These are phyloP conservation scores for Monilinia laxa DNA, from an alignment of 2,329 filamentous ascomycete genomes.

Conservation along the genomic window DNA sequence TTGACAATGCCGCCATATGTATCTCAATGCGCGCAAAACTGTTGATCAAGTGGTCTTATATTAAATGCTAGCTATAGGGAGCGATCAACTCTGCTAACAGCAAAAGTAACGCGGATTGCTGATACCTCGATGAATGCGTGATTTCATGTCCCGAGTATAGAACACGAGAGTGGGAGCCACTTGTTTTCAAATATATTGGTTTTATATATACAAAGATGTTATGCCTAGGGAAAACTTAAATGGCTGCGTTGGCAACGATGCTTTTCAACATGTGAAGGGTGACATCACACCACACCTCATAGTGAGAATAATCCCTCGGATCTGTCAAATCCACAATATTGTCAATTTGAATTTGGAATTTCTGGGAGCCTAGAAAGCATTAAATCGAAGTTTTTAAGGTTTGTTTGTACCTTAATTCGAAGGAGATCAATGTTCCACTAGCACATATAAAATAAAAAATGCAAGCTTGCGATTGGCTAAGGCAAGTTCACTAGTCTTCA, in stretches of 20 bases:
- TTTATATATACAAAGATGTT: background rate
- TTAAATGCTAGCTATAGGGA: background rate
- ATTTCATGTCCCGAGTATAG: background rate
- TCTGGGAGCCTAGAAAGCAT: background rate
- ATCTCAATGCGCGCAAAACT: background rate
- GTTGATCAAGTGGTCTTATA: background rate
- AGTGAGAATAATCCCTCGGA: background rate
- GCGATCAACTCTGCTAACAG: background rate
- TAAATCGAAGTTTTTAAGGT: background rate
- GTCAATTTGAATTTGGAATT: conserved; percentile 4
- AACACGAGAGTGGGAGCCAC: background rate
- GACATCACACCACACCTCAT: background rate
- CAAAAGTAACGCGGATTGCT: background rate
- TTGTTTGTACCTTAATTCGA: background rate
- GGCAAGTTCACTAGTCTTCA: background rate
- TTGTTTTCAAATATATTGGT: background rate
- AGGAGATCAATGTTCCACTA: conserved; percentile 3
- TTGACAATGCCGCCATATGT: background rate
- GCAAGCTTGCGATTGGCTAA: conserved; percentile 8
- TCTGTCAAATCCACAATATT: background rate
- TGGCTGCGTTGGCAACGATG: no score
- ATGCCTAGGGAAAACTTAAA: background rate
- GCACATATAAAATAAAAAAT: background rate
- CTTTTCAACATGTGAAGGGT: background rate
- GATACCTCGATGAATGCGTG: background rate